These are phyloP conservation scores for Daldinia grandis DNA, from an alignment of 495 filamentous ascomycete species.

Conservation along the genomic window DNA sequence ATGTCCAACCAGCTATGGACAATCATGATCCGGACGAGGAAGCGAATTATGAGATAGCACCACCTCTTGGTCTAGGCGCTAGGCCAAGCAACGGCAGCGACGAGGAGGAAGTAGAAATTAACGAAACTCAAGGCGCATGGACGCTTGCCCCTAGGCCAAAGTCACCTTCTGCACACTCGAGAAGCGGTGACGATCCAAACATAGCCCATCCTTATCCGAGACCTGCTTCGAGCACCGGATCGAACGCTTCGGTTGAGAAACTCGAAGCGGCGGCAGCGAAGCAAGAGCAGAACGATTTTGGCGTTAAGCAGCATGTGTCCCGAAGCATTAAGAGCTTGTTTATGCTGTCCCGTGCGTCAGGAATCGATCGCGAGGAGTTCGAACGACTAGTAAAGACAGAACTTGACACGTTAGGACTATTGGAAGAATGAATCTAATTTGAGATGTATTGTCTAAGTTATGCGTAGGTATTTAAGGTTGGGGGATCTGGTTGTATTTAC, in stretches of 20 bases:
- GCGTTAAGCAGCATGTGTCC: constrained; percentile 87
- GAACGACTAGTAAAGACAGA: constrained; percentile 81
- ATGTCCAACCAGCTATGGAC: constrained; percentile 92
- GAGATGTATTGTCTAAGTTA: neutral
- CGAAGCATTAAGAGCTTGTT: constrained; percentile 90
- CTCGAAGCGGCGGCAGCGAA: constrained; percentile 71
- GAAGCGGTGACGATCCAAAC: constrained; percentile 39
- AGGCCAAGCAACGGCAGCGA: constrained; percentile 35
- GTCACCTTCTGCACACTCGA: constrained; percentile 50
- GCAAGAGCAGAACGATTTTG: constrained; percentile 75
- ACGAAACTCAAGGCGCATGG: constrained; percentile 46
- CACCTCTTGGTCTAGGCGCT: constrained; percentile 48
- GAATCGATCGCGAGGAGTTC: constrained; percentile 86
- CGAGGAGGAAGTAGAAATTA: constrained; percentile 39
- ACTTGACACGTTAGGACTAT: constrained; percentile 75
- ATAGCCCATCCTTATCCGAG: constrained; percentile 54
- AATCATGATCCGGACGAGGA: constrained; percentile 80
- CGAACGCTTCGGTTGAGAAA: constrained; percentile 67
- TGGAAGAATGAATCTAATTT: constrained; percentile 67
- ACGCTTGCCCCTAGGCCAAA: constrained; percentile 51
- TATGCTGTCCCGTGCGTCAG: constrained; percentile 77
- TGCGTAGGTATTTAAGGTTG: constrained; percentile 13
- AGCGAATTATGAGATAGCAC: constrained; percentile 46
- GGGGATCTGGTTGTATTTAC: constrained; percentile 22
- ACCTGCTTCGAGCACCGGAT: constrained; percentile 63